Percentiles rank a stretch among this genome's conserved stretches.
These are phyloP conservation scores for Danielia oregonensis DNA, from an alignment of 805 yeast species.

Conservation along the genomic window DNA sequence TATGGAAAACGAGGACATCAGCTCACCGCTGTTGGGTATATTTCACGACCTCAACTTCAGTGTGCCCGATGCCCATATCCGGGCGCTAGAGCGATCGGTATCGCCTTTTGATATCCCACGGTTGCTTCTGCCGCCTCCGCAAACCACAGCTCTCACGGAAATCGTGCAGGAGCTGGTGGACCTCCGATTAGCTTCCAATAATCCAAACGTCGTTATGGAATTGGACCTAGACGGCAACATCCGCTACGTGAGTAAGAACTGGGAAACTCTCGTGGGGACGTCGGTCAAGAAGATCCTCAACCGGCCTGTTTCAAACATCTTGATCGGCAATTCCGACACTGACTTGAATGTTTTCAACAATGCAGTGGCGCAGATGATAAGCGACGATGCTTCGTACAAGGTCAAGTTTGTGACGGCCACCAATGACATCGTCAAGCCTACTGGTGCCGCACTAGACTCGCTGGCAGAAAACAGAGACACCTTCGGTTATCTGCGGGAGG, in stretches of 20 bases:
- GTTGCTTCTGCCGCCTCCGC: constrained; percentile 1
- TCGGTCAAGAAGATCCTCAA: constrained; percentile 49
- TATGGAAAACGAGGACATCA: too few relatives aligned
- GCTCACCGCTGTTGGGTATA: too few relatives aligned
- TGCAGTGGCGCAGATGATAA: constrained; percentile 67
- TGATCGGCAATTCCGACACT: constrained; percentile 55
- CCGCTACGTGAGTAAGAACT: constrained; percentile 67
- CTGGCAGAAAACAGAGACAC: not conserved
- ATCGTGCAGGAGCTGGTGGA: constrained; percentile 45
- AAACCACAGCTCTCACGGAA: not conserved
- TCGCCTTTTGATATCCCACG: constrained; percentile 28
- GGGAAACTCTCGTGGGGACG: constrained; percentile 79
- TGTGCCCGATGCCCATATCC: constrained; percentile 7
- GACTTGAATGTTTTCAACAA: constrained; percentile 67
- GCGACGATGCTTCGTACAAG: constrained; percentile 72
- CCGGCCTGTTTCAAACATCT: constrained; percentile 57
- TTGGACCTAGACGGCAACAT: constrained; percentile 76
- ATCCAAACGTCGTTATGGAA: constrained; percentile 79
- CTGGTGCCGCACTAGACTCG: not conserved
- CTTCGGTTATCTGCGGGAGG: not conserved
- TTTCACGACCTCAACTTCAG: constrained; percentile 21
- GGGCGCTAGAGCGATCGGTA: constrained; percentile 27
- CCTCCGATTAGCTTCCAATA: constrained; percentile 59
- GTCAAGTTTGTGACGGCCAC: constrained; percentile 66
- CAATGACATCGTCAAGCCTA: constrained; percentile 13